A percentile compares a stretch with the other conserved stretches of the same genome.
These are phyloP conservation scores for Penicillium sp. DNA, from an alignment of 2,329 filamentous ascomycete genomes.

Conservation along the genomic window DNA sequence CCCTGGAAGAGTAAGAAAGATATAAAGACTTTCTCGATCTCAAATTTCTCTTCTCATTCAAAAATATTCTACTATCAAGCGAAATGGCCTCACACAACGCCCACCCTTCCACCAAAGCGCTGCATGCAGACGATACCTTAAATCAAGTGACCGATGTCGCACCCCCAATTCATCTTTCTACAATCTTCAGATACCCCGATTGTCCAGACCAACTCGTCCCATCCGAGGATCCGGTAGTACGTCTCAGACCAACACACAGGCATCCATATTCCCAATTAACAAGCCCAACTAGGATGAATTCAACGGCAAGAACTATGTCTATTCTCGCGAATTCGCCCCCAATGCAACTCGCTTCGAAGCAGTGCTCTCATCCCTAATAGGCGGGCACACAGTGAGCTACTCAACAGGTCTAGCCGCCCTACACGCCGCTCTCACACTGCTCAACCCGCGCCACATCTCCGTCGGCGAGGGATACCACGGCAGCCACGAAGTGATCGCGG, in stretches of 20 bases:
- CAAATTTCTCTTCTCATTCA: neutral
- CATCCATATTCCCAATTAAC: neutral
- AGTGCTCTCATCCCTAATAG: slow-evolving; percentile 71
- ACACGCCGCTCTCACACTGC: slow-evolving; percentile 75
- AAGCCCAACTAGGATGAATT: slow-evolving; percentile 19
- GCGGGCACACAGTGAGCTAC: slow-evolving; percentile 69
- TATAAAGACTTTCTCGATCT: neutral
- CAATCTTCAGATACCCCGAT: slow-evolving; percentile 77
- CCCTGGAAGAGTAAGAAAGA: neutral
- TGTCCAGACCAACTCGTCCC: slow-evolving; percentile 66
- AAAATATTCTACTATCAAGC: slow-evolving; percentile 1
- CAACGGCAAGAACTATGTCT: slow-evolving; percentile 61
- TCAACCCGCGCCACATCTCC: slow-evolving; percentile 79
- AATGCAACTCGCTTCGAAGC: slow-evolving; percentile 84
- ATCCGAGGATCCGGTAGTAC: slow-evolving; percentile 56
- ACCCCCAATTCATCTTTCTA: slow-evolving; percentile 84
- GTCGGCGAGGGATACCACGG: slow-evolving; percentile 89
- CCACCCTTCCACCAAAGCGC: slow-evolving; percentile 56
- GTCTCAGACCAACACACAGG: slow-evolving; percentile 18
- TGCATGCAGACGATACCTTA: slow-evolving; percentile 79
- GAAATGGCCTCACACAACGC: slow-evolving; percentile 21
- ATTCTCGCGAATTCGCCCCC: slow-evolving; percentile 77
- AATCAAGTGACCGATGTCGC: slow-evolving; percentile 76
- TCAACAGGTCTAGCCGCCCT: slow-evolving; percentile 81
- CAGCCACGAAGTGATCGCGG: slow-evolving; percentile 77